Evolutionary conservation across 2,329 filamentous ascomycete species (phyloP).

Genomic region (Torrubiella hemipterigena): DNA sequence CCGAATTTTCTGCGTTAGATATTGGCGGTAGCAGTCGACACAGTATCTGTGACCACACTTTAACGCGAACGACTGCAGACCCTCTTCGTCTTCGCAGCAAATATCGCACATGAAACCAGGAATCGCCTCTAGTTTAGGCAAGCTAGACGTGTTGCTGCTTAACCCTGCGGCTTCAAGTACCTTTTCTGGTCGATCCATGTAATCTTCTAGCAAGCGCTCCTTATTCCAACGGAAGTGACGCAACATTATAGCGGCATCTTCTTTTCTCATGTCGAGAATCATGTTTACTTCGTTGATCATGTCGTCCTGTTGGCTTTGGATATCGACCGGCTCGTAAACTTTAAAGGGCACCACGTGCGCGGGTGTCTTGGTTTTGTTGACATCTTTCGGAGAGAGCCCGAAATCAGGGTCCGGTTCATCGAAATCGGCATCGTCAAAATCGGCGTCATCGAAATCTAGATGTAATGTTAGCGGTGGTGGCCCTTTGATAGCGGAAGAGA

Average conservation of each 20-base stretch:
- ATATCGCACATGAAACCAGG: slow-evolving; percentile 85
- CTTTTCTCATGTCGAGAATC: slow-evolving; percentile 79
- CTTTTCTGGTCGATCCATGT: slow-evolving; percentile 79
- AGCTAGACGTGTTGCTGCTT: slow-evolving; percentile 46
- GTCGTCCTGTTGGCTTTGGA: slow-evolving; percentile 72
- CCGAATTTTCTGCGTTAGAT: slow-evolving; percentile 82
- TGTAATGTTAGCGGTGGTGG: no score
- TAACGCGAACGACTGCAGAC: slow-evolving; percentile 77
- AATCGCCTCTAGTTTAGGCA: slow-evolving; percentile 58
- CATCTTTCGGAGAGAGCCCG: slow-evolving; percentile 42
- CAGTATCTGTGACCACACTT: slow-evolving; percentile 93
- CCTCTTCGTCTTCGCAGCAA: slow-evolving; percentile 79
- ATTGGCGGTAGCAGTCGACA: slow-evolving; percentile 82
- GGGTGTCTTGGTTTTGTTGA: slow-evolving; percentile 58
- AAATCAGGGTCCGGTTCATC: slow-evolving; percentile 44
- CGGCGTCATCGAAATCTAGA: slow-evolving; percentile 20
- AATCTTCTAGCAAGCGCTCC: slow-evolving; percentile 84
- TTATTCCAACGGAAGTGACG: slow-evolving; percentile 93
- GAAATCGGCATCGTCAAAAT: slow-evolving; percentile 47
- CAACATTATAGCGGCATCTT: slow-evolving; percentile 82
- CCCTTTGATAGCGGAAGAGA: no score
- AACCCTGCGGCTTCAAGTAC: slow-evolving; percentile 78
- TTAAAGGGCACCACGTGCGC: slow-evolving; percentile 78
- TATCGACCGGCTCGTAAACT: slow-evolving; percentile 68
- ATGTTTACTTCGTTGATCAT: slow-evolving; percentile 84